Percentiles rank a stretch among this genome's conserved stretches.
These are phyloP conservation scores for Arthrobotrys pseudoclavata DNA, from an alignment of 2,329 filamentous ascomycete genomes.

Conservation along the genomic window DNA sequence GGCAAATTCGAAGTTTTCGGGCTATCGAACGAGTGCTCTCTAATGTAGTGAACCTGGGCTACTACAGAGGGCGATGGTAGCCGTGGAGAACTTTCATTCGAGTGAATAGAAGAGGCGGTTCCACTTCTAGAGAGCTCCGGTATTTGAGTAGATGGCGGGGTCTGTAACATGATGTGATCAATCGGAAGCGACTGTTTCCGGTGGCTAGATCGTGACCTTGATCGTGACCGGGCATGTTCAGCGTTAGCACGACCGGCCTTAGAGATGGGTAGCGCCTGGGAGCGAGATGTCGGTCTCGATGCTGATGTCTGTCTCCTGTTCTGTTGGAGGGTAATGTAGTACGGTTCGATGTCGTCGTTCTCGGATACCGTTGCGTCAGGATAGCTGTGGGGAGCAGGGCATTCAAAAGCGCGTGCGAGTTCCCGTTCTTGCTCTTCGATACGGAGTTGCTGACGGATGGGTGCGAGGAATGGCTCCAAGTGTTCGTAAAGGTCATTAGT, in stretches of 20 bases:
- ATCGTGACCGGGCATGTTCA: conserved; percentile 29
- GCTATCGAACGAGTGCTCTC: conserved; percentile 31
- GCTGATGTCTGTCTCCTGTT: not conserved
- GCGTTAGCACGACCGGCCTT: conserved; percentile 17
- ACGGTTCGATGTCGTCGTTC: not conserved
- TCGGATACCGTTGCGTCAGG: not conserved
- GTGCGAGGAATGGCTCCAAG: conserved; percentile 87
- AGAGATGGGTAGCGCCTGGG: conserved; percentile 18
- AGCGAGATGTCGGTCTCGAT: conserved; percentile 36
- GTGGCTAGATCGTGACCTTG: conserved; percentile 31
- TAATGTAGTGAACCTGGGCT: conserved; percentile 46
- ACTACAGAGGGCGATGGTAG: conserved; percentile 59
- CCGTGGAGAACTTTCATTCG: conserved; percentile 62
- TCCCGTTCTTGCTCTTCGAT: conserved; percentile 68
- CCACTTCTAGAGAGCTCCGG: conserved; percentile 62
- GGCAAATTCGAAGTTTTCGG: conserved; percentile 39
- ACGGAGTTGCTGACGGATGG: conserved; percentile 74
- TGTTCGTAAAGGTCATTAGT: conserved; percentile 88
- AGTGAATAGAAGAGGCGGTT: conserved; percentile 61
- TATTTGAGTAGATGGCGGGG: conserved; percentile 62
- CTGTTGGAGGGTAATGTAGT: not conserved
- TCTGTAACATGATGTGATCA: conserved; percentile 58
- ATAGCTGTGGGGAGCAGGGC: conserved; percentile 2
- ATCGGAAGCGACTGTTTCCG: conserved; percentile 39
- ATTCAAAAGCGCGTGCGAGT: conserved; percentile 19